Percentiles rank a stretch among this genome's conserved stretches.
Conservation (phyloP, 768 basidiomycete genomes). For the Boletales sp. region DNA sequence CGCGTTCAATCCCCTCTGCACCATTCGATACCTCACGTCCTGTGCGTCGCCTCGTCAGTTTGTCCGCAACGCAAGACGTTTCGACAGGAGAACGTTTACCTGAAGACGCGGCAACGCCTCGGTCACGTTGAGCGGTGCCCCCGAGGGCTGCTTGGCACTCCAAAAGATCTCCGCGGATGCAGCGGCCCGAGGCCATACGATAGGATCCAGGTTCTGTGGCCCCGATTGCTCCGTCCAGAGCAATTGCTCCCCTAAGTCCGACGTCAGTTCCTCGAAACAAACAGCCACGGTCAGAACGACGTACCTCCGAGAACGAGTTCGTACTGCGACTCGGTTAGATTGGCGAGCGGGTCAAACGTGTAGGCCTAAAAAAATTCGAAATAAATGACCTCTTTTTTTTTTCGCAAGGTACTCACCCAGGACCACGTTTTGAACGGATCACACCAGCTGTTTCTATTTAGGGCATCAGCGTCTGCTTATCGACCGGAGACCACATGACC, state of each 20-base stretch:
- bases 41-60: not conserved
- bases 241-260: slow-evolving; percentile 31
- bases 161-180: slow-evolving; percentile 53
- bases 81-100: slow-evolving; percentile 12
- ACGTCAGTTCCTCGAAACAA: no score
- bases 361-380: not conserved
- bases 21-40: slow-evolving; percentile 48
- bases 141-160: slow-evolving; percentile 40
- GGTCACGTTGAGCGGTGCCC: slow-evolving; percentile 28
- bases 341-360: slow-evolving; percentile 48
- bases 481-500: slow-evolving; percentile 1
- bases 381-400: not conserved
- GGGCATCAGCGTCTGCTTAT: not conserved
- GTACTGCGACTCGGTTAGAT: slow-evolving; percentile 35
- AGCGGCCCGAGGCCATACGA: slow-evolving; percentile 47
- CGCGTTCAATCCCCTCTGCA: slow-evolving; percentile 46
- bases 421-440: slow-evolving; percentile 54
- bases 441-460: slow-evolving; percentile 42
- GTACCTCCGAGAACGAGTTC: slow-evolving; percentile 37
- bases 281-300: not conserved
- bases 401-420: slow-evolving; percentile 26
- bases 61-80: no score
- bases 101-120: slow-evolving; percentile 51
- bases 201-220: slow-evolving; percentile 40
- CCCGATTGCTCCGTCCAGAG: slow-evolving; percentile 48